Percentiles rank a stretch among this genome's conserved stretches.
phyloP scores from a whole-genome alignment of 2,329 filamentous ascomycete species.

The Pseudocercospora macadamiae region DNA sequence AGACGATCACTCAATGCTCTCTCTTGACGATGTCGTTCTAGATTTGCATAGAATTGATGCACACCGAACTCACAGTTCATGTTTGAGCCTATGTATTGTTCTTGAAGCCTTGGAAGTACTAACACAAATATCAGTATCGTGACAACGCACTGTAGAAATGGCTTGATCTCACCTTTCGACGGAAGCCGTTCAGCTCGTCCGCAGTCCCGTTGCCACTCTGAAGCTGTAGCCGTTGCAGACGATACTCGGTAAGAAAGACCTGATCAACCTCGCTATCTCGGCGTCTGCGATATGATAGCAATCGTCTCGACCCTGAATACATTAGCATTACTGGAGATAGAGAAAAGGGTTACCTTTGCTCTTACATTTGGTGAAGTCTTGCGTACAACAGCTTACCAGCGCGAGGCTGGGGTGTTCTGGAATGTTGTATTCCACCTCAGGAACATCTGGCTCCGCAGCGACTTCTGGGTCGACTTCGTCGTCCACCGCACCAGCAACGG shows the following conservation, averaged over 20 bases:
- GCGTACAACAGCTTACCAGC: constrained; percentile 75
- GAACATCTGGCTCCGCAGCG: constrained; percentile 21
- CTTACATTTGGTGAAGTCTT: constrained; percentile 86
- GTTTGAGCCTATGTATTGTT: constrained; percentile 4
- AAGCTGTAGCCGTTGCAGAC: constrained; percentile 23
- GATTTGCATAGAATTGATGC: too few species aligned
- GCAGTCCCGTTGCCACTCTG: constrained; percentile 54
- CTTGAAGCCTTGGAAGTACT: constrained; percentile 44
- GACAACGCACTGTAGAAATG: background rate
- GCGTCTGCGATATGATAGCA: constrained; percentile 82
- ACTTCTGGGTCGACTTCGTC: constrained; percentile 59
- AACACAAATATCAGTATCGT: constrained; percentile 7
- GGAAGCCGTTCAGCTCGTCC: constrained; percentile 69
- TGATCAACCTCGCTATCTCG: constrained; percentile 58
- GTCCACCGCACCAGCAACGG: constrained; percentile 65
- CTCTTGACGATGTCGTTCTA: too few species aligned
- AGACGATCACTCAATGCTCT: too few species aligned
- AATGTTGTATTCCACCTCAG: constrained; percentile 68
- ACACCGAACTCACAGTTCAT: background rate
- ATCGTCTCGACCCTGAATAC: constrained; percentile 73
- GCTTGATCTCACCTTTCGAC: constrained; percentile 50
- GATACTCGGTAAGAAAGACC: constrained; percentile 33
- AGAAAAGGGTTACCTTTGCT: constrained; percentile 3
- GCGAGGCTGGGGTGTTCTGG: constrained; percentile 77
- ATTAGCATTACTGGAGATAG: background rate